Base-by-base conservation (phyloP, 2,329 filamentous ascomycete species). In the Rhynchosporium secalis region DNA sequence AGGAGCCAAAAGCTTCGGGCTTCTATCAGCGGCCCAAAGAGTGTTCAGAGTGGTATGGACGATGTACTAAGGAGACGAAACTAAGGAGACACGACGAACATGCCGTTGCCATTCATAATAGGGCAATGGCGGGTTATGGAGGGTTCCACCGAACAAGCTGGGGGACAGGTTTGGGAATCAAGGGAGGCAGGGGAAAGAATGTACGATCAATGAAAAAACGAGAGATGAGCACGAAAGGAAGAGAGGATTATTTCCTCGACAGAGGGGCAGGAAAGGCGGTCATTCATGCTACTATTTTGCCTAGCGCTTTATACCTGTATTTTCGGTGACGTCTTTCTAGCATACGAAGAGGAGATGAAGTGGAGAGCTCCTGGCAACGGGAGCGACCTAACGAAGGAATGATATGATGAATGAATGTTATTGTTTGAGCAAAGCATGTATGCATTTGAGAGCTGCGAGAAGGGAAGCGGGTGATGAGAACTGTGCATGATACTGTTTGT, bases 1-100 rank as follows among this genome's bases (percentile, higher is more conserved):
- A 77, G 86, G 57, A 81, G 80, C 28, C 78, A 82, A 62, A 83
- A 84, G 69, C 76, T 88, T 58, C 78, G 85, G 7, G 76, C 81
- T 66, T 86, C 80, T 73, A 88, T 88, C 49, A 86, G 84, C 63
- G 80, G 78, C 4, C 86, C 86, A 0, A 79, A 76, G 29, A 82
- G 62, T 15, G 62, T 74, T 9, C 67, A 67, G 38, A 70, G 65
- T 59, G 72, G 72, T 3, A 61, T 73, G 31, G 70, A 74, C 62
- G 72, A 74, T 62, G 71, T 74, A 51, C 59, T 74, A 1, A 54
- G 62, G 10, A 54, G 58, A 28, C 43, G 48, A 43, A 40, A 13
- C 29, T 36, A 38, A 15, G 43, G 8, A 15, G 41, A 38, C 41
- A 36, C 28, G 36, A 28, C 3, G 15, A 26, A n/a, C 8, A n/a